phyloP scores from a whole-genome alignment of 75 land plant genomes.

The Larix kaempferi region DNA sequence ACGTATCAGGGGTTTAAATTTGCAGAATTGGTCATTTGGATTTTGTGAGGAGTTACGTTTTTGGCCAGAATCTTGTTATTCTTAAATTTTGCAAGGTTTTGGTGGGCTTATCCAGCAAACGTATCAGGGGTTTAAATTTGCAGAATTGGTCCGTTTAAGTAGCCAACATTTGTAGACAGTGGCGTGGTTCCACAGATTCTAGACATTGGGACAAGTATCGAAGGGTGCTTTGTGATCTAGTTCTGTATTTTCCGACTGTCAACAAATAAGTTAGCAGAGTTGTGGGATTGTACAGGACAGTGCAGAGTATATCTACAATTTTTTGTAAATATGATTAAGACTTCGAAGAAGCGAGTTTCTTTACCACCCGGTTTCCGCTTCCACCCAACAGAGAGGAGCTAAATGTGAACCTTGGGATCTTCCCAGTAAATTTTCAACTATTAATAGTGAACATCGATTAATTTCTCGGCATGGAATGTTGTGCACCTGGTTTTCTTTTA shows the following conservation, averaged over 20 bases:
- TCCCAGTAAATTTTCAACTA: constrained; percentile 20
- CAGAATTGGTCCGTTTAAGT: too few relatives aligned
- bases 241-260: too few relatives aligned
- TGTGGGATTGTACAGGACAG: not conserved
- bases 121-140: not conserved
- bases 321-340: not conserved
- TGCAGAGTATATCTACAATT: not conserved
- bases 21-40: too few relatives aligned
- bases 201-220: not conserved
- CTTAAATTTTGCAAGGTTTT: too few relatives aligned
- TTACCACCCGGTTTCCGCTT: constrained; percentile 47
- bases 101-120: not conserved
- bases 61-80: too few relatives aligned
- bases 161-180: too few relatives aligned
- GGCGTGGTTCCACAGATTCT: not conserved
- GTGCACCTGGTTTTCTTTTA: not conserved
- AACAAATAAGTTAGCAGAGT: not conserved
- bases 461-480: not conserved
- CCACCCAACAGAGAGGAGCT: constrained; percentile 42
- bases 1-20: too few relatives aligned
- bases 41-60: too few relatives aligned
- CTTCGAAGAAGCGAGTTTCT: not conserved
- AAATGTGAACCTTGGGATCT: constrained; percentile 51
- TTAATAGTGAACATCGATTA: not conserved
- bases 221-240: too few relatives aligned